Base-by-base conservation (phyloP, 2,329 filamentous ascomycete species). In the Zymoseptoria pseudotritici region DNA sequence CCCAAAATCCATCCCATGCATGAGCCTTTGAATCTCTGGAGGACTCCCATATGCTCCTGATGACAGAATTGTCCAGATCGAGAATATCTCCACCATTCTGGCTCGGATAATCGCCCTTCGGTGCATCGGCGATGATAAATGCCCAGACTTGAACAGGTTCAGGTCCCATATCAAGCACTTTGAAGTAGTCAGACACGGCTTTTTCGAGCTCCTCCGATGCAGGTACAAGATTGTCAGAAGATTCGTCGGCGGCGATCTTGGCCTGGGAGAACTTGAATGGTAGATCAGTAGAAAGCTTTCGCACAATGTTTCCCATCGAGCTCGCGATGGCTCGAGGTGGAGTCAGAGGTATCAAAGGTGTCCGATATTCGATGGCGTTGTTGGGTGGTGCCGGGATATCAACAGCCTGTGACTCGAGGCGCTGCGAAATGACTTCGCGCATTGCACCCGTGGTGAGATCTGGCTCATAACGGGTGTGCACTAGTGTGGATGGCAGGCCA, bases 231-330 rank as follows among this genome's bases (percentile, higher is more conserved):
- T n/a, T 17, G 13, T 54, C 54, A 13, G 51, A 56, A 11, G 26
- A 29, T 8, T 29, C 53, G 36, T 54, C 31, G 10, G 54, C 22
- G 13, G 29, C 10, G 13, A 50, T 22, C n/a, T 55, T 26, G 31
- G 22, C 52, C 50, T 50, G 26, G 9, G 50, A 21, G 56, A 53
- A 36, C 19, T 29, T 56, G 46, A 50, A 9, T 49, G 57, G 19
- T 49, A 22, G 24, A 54, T 29, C 42, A 19, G 21, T 29, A 13
- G 55, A 55, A 49, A 57, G 21, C 50, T 83, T 82, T 31, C 87
- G 83, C 21, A 94, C 78, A 58, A 95, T 93, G 73, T 95, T 95
- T 3, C 90, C 90, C 68, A 92, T 84, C 42, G 85, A 85, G 46
- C 83, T 81, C 1, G 80, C 75, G 42, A 94, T 85, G 53, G 75